Conservation (phyloP, 2,329 filamentous ascomycete genomes). For the Diaporthe vexans region DNA sequence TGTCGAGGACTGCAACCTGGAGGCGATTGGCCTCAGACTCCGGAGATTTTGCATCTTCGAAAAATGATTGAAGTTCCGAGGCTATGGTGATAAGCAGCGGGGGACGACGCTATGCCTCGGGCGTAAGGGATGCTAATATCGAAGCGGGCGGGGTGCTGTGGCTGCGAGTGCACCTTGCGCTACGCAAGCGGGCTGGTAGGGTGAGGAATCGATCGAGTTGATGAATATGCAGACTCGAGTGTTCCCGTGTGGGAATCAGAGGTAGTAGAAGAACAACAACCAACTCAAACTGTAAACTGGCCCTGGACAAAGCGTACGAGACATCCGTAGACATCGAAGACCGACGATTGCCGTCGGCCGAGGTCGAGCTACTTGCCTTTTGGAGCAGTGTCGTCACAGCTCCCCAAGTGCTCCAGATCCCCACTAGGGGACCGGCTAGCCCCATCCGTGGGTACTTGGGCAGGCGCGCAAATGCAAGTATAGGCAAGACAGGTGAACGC, state of each 20-base stretch:
- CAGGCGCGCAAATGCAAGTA: not conserved
- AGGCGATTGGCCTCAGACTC: slow-evolving; percentile 72
- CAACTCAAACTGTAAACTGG: not conserved
- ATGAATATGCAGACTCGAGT: not conserved
- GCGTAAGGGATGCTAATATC: not conserved
- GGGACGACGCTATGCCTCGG: slow-evolving; percentile 5
- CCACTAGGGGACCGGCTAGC: slow-evolving; percentile 11
- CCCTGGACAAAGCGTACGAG: not conserved
- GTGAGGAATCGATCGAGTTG: not conserved
- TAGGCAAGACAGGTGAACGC: not conserved
- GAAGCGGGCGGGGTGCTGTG: not conserved
- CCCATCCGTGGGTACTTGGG: slow-evolving; percentile 7
- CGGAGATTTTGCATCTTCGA: slow-evolving; percentile 66
- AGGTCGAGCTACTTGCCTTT: slow-evolving; percentile 7
- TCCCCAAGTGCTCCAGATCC: not conserved
- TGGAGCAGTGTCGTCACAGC: slow-evolving; percentile 26
- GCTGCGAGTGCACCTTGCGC: not conserved
- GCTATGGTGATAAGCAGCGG: not conserved
- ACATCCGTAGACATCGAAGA: not conserved
- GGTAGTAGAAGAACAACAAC: not conserved
- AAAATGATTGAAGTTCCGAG: not conserved
- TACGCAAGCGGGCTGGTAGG: not conserved
- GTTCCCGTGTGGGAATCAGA: not conserved
- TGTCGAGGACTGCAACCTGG: slow-evolving; percentile 69
- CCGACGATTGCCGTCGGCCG: slow-evolving; percentile 34